Conservation (phyloP, 2,329 filamentous ascomycete genomes). For the Venturia pyrina region DNA sequence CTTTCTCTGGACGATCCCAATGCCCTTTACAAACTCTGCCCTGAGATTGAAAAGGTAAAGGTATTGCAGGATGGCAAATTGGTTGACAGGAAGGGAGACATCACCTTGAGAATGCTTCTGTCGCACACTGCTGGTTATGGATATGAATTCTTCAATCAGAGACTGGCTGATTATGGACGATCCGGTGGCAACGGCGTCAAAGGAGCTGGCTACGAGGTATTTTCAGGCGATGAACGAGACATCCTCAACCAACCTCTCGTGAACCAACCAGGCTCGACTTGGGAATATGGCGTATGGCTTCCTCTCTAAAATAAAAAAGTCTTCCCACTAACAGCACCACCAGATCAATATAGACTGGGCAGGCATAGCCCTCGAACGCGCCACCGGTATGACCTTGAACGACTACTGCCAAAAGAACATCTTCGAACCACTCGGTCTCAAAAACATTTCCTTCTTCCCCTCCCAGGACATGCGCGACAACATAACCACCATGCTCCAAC, state of each 20-base stretch:
- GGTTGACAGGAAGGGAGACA: slow-evolving; percentile 30
- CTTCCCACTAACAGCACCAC: slow-evolving; percentile 12
- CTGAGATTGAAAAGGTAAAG: slow-evolving; percentile 31
- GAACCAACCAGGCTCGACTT: slow-evolving; percentile 11
- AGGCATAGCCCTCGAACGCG: slow-evolving; percentile 36
- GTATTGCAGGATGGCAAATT: slow-evolving; percentile 22
- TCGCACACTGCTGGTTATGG: slow-evolving; percentile 41
- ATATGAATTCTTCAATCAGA: slow-evolving; percentile 46
- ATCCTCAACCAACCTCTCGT: slow-evolving; percentile 7
- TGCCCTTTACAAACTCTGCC: slow-evolving; percentile 22
- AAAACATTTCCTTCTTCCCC: slow-evolving; percentile 13
- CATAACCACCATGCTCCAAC: slow-evolving; percentile 11
- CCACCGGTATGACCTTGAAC: slow-evolving; percentile 32
- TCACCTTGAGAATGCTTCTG: slow-evolving; percentile 42
- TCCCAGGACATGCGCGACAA: slow-evolving; percentile 5
- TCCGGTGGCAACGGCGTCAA: background rate
- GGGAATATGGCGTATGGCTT: slow-evolving; percentile 10
- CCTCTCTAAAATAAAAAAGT: background rate
- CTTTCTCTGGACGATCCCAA: slow-evolving; percentile 26
- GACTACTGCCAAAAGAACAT: slow-evolving; percentile 39
- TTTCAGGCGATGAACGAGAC: background rate
- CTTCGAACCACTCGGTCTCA: slow-evolving; percentile 35
- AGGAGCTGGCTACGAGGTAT: slow-evolving; percentile 11
- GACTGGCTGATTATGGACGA: slow-evolving; percentile 32
- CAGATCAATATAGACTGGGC: slow-evolving; percentile 43